Evolutionary conservation across 306 rosid species (phyloP), one percentile per base, ranked within the genome.

Genomic region (Citrullus amarus): DNA sequence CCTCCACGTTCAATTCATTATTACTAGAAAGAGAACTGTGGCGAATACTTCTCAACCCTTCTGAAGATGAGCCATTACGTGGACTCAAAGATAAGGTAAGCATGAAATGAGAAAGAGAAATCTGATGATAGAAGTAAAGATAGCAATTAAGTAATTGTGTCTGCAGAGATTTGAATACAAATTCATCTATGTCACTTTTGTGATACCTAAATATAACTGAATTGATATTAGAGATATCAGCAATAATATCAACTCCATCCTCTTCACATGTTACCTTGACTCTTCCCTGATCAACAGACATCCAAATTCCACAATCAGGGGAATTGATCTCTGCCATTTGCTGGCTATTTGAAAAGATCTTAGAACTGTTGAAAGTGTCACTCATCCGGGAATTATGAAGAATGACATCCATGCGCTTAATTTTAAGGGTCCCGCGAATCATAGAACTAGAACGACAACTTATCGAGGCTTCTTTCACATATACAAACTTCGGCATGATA

Each of bases 291-390:
- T 80, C 87, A 85, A 89, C 30, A 67, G 92, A 88, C 55, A 84
- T 83, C 95, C 91, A 88, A 77, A 90, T 87, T 87, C 98, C 98
- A 85, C 30, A 82, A 70, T 86, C 88, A 80, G 96, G 87, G 75
- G 84, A 83, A 82, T 81, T 83, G 80, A 70, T 76, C 80, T 83
- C 89, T 67, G 87, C 82, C 79, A 82, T 78, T 51, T 59, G 82
- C 65, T 85, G 85, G 43, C 80, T 76, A 66, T 82, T 78, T 79
- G 85, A 77, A 69, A 85, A 48, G 51, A 61, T 73, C 78, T 44
- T 32, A 83, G 48, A 62, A 73, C 84, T 79, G 68, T 86, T 87
- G 63, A 78, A 46, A 74, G 78, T 68, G 78, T 80, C 84, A 39
- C 76, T 72, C 69, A 66, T 81, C 87, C 98, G 88, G 51, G 92